Conservation (phyloP, 2,329 filamentous ascomycete genomes). For the Beauveria sp. region DNA sequence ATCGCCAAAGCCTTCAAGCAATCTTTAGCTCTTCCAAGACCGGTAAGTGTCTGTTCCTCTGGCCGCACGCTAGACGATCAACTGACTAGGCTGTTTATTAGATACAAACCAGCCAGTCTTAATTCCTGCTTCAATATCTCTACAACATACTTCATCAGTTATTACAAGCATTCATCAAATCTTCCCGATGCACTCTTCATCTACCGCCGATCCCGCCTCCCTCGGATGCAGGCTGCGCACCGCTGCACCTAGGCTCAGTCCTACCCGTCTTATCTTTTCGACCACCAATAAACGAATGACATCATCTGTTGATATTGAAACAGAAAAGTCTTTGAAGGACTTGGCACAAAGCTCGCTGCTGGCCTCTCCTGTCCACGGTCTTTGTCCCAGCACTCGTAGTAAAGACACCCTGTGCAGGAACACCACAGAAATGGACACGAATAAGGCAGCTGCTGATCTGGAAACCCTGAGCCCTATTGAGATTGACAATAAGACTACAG, state of each 20-base stretch:
- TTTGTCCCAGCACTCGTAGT: no score
- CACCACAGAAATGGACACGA: background rate
- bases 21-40: background rate
- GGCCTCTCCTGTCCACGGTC: background rate
- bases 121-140: background rate
- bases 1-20: background rate
- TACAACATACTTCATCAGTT: background rate
- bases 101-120: background rate
- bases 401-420: background rate
- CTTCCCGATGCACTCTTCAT: background rate
- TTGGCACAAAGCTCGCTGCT: background rate
- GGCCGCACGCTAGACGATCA: background rate
- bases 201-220: background rate
- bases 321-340: background rate
- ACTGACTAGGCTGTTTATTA: background rate
- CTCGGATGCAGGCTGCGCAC: background rate
- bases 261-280: background rate
- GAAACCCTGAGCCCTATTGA: background rate
- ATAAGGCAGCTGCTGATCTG: background rate
- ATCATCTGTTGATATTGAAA: background rate
- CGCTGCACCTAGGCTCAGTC: background rate
- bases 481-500: slow-evolving; percentile 23
- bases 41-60: background rate
- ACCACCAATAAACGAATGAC: background rate
- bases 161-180: background rate